phyloP scores from a whole-genome alignment of 495 filamentous ascomycete genomes.

The Hypoxylon perforatum region DNA sequence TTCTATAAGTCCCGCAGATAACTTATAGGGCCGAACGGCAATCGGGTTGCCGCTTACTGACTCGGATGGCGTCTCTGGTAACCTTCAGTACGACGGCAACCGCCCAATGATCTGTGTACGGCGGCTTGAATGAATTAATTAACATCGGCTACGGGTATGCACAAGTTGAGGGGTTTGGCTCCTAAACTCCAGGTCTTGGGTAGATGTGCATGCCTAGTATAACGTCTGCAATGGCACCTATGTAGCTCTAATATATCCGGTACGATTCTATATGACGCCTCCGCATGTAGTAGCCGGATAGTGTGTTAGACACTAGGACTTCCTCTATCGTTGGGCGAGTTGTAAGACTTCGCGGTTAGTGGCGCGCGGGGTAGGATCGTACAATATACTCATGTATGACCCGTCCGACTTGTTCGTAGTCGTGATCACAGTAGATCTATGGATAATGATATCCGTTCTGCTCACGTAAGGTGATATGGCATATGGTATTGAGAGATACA shows the following conservation, averaged over 20 bases:
- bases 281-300: background rate
- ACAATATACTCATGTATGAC: background rate
- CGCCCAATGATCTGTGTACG: conserved; percentile 5
- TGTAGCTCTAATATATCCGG: conserved; percentile 23
- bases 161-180: conserved; percentile 9
- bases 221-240: conserved; percentile 1
- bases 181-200: background rate
- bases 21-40: background rate
- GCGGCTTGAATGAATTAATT: background rate
- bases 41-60: background rate
- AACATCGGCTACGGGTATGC: background rate
- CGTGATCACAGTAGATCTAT: too few relatives aligned
- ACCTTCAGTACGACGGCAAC: background rate
- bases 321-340: background rate
- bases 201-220: background rate
- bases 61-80: background rate
- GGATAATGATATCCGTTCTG: too few relatives aligned
- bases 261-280: background rate
- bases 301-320: background rate
- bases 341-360: background rate
- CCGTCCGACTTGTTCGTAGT: background rate
- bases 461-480: background rate
- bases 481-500: background rate
- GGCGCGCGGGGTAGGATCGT: conserved; percentile 2
- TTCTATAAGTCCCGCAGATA: conserved; percentile 24